Conservation (phyloP, 345 rosid genomes). For the Aquilaria yunnanensis region DNA sequence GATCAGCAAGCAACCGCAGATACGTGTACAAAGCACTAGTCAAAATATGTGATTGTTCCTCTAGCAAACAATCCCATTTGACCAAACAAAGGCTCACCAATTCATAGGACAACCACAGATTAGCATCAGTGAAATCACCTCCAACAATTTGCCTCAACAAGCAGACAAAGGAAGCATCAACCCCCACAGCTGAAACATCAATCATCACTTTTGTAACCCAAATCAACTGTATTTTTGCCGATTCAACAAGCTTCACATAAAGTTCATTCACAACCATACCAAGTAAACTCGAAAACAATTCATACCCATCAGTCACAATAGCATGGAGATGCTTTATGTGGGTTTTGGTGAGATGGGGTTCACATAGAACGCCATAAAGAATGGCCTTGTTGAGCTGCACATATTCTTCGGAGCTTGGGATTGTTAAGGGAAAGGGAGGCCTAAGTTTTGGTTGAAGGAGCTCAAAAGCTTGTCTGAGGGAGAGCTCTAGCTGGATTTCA, state of each 20-base stretch:
- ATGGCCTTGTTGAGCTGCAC: constrained; percentile 53
- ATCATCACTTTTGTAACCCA: constrained; percentile 67
- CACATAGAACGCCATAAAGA: constrained; percentile 49
- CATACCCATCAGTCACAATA: constrained; percentile 65
- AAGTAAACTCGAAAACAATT: constrained; percentile 41
- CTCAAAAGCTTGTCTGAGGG: constrained; percentile 56
- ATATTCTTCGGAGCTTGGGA: constrained; percentile 51
- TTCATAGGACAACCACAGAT: constrained; percentile 76
- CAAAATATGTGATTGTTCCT: constrained; percentile 51
- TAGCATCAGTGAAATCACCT: constrained; percentile 66
- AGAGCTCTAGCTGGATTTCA: constrained; percentile 44
- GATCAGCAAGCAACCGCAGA: constrained; percentile 67
- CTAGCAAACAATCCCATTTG: constrained; percentile 51
- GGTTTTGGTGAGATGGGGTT: constrained; percentile 34
- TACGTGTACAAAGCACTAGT: constrained; percentile 55
- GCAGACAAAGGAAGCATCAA: constrained; percentile 41
- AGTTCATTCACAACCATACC: constrained; percentile 40
- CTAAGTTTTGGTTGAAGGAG: constrained; percentile 34
- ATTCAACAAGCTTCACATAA: constrained; percentile 48
- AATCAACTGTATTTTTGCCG: constrained; percentile 47
- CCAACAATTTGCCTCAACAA: constrained; percentile 58
- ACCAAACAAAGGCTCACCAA: constrained; percentile 37
- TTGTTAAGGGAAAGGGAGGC: constrained; percentile 54
- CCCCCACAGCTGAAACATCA: constrained; percentile 51
- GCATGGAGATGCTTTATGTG: constrained; percentile 69